Evolutionary conservation across 2,329 filamentous ascomycete genomes (phyloP), one percentile per base, ranked within the genome.

Genomic region (Dendrostoma leiphaemia): DNA sequence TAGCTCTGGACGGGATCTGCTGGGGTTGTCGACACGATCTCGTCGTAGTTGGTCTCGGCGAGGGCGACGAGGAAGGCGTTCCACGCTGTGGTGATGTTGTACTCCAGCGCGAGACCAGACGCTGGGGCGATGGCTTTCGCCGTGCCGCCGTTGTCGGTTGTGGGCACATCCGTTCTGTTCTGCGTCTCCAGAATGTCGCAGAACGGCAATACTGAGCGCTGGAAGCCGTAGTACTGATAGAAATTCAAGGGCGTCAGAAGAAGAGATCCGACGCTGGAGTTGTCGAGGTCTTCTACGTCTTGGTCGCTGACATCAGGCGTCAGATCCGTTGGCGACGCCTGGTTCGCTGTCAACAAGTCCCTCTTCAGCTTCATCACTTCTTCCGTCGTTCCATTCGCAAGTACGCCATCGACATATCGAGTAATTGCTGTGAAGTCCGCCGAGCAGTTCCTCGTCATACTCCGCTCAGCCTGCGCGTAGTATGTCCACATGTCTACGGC

Each of bases 401-500:
- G 38, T 3, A 59, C 26, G 4, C 31, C 19, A n/a, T 57, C 57
- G 31, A 57, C 51, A 15, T 54, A 38, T 13, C 41, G 17, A 5
- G 54, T 47, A 15, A 54, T 40, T 9, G 57, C 48, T 7, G 47
- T 53, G 15, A 57, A 50, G 41, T 59, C 57, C 9, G 57, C 44
- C 17, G 57, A 49, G 54, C 57, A 59, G 28, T 59, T 59, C 17
- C 47, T 46, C 19, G 54, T 71, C 68, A 80, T 74, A 26, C 74
- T 74, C 35, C 74, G 62, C 58, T 77, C 70, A 28, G 78, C 67
- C 1, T 78, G 76, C 10, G 68, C 63, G 62, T 76, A 80, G 59
- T 80, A 81, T 58, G 72, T 68, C 70, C 74, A 80, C 62, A 79
- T 73, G 29, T 74, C 72, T 17, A 69, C 59, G 51, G 78, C 72